Conservation (phyloP, 352 stramenopile species). For the Aphanomyces cochlioides region DNA sequence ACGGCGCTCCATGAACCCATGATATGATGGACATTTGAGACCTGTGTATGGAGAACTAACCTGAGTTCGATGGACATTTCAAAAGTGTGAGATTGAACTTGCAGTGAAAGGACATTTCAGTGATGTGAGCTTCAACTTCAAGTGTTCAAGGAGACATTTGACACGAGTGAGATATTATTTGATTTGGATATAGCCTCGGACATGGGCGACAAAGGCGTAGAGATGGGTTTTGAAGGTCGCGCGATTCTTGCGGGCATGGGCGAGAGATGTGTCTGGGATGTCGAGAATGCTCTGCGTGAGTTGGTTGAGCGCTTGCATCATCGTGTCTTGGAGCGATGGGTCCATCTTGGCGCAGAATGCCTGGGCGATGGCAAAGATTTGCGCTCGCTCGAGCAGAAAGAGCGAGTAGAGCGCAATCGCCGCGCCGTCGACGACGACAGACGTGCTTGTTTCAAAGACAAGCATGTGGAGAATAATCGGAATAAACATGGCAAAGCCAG, state of each 20-base stretch:
- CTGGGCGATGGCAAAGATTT: constrained; percentile 64
- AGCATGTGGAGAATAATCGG: constrained; percentile 73
- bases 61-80: too few relatives aligned
- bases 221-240: constrained; percentile 77
- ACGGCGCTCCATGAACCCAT: too few relatives aligned
- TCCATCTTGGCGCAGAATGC: constrained; percentile 52
- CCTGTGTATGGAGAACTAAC: too few relatives aligned
- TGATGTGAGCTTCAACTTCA: too few relatives aligned
- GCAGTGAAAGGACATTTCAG: too few relatives aligned
- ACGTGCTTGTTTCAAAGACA: constrained; percentile 79
- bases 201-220: constrained; percentile 75
- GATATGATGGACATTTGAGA: too few relatives aligned
- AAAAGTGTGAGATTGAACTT: too few relatives aligned
- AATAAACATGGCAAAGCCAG: constrained; percentile 70
- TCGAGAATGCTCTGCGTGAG: constrained; percentile 65
- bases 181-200: constrained; percentile 78
- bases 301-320: constrained; percentile 56
- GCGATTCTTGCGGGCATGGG: constrained; percentile 63
- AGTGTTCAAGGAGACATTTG: too few relatives aligned
- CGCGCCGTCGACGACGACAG: constrained; percentile 64
- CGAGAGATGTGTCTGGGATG: constrained; percentile 56
- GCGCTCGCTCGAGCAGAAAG: constrained; percentile 67
- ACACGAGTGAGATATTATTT: constrained; percentile 40
- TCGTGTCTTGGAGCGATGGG: constrained; percentile 43
- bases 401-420: constrained; percentile 70